Conservation (phyloP, 495 filamentous ascomycete genomes). For the Penicillium macrosclerotiorum region DNA sequence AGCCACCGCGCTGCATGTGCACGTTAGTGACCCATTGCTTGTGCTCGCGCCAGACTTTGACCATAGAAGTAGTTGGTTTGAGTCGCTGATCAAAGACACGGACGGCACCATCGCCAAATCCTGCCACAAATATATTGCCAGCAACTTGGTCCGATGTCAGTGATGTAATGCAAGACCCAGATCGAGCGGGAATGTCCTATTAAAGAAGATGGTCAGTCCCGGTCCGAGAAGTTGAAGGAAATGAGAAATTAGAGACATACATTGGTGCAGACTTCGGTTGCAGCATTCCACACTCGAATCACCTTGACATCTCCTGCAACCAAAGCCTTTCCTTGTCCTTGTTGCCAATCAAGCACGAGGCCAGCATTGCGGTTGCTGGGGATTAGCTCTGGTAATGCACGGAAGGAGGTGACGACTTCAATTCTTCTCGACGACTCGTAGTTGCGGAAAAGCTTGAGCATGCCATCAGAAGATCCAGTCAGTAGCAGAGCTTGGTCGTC, state of each 20-base stretch:
- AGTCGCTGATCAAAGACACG: conserved; percentile 89
- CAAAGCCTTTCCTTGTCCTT: conserved; percentile 89
- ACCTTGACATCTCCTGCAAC: conserved; percentile 96
- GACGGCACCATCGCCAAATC: conserved; percentile 95
- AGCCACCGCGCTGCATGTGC: conserved; percentile 93
- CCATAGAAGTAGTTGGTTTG: conserved; percentile 79
- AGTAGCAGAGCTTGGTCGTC: conserved; percentile 93
- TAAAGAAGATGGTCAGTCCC: not conserved
- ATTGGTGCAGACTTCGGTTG: conserved; percentile 84
- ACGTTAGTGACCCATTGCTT: conserved; percentile 92
- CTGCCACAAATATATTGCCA: conserved; percentile 91
- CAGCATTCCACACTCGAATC: conserved; percentile 93
- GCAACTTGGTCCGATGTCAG: conserved; percentile 96
- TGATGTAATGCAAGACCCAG: conserved; percentile 91
- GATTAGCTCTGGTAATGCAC: conserved; percentile 87
- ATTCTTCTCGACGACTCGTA: conserved; percentile 68
- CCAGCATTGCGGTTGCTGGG: conserved; percentile 91
- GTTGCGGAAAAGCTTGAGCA: conserved; percentile 89
- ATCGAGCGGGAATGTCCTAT: conserved; percentile 89
- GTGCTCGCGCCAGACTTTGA: conserved; percentile 94
- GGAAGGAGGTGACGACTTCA: conserved; percentile 88
- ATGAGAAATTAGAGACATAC: conserved; percentile 35
- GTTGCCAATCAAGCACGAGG: conserved; percentile 96
- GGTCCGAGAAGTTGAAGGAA: not conserved
- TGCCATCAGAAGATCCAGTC: conserved; percentile 92